Conservation (phyloP, 495 filamentous ascomycete genomes). For the Neurospora sp. region DNA sequence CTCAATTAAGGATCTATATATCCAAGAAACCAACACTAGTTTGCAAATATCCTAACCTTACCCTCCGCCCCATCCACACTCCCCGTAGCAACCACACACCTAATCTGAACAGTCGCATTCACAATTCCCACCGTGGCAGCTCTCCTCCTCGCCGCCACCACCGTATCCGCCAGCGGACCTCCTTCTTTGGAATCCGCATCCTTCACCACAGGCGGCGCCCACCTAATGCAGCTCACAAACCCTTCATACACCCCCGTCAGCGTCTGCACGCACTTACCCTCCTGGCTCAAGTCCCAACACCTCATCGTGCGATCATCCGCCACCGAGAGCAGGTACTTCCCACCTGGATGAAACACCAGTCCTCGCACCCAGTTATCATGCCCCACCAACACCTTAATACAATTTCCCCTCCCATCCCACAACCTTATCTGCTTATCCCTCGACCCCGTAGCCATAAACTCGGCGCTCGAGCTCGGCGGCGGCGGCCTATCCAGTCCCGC, state of each 20-base stretch:
- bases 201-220: slow-evolving; percentile 7
- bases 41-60: slow-evolving; percentile 9
- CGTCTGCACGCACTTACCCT: slow-evolving; percentile 69
- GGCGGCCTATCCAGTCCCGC: slow-evolving; percentile 68
- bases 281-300: slow-evolving; percentile 90
- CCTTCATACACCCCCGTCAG: slow-evolving; percentile 9
- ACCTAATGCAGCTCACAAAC: slow-evolving; percentile 10
- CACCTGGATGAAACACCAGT: slow-evolving; percentile 79
- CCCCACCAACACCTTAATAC: slow-evolving; percentile 72
- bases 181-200: neutral
- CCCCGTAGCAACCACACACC: slow-evolving; percentile 8
- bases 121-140: neutral
- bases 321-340: slow-evolving; percentile 76
- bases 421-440: slow-evolving; percentile 82
- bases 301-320: slow-evolving; percentile 80
- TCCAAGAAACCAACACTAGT: neutral
- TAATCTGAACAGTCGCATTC: neutral
- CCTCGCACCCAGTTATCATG: slow-evolving; percentile 91
- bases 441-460: slow-evolving; percentile 80
- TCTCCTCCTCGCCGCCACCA: neutral
- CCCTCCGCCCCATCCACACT: slow-evolving; percentile 10
- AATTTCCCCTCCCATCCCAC: slow-evolving; percentile 74
- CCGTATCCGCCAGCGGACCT: neutral
- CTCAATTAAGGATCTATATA: neutral
- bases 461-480: slow-evolving; percentile 55